Conservation (phyloP, 495 filamentous ascomycete species). For the Saxophila tyrrhenica region DNA sequence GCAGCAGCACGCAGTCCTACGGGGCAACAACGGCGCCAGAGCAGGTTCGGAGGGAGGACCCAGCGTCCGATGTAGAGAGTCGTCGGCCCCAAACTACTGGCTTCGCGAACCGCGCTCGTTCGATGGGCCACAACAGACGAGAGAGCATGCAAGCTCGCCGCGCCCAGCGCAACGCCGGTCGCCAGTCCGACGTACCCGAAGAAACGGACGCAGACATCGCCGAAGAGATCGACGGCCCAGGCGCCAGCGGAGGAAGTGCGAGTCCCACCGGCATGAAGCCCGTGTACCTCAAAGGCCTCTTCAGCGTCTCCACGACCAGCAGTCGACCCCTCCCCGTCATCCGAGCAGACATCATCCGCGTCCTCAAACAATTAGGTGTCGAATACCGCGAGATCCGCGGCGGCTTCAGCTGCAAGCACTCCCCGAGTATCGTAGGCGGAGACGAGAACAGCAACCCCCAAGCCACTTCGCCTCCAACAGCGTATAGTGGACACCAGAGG, state of each 20-base stretch:
- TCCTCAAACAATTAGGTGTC: conserved; percentile 76
- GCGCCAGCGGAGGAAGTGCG: conserved; percentile 22
- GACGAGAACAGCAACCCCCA: background rate
- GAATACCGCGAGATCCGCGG: conserved; percentile 85
- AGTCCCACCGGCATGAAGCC: conserved; percentile 67
- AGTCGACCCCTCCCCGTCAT: conserved; percentile 79
- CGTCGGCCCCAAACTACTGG: conserved; percentile 25
- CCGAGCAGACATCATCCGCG: conserved; percentile 81
- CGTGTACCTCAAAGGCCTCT: conserved; percentile 92
- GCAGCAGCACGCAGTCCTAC: conserved; percentile 61
- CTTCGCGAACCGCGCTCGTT: conserved; percentile 55
- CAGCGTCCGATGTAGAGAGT: conserved; percentile 39
- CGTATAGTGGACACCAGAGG: conserved; percentile 41
- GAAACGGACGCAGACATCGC: conserved; percentile 60
- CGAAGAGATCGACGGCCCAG: conserved; percentile 28
- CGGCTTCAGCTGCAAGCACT: conserved; percentile 79
- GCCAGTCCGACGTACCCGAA: conserved; percentile 63
- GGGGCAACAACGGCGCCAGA: conserved; percentile 18
- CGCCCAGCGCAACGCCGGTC: conserved; percentile 51
- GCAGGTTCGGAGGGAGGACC: conserved; percentile 22
- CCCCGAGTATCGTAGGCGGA: conserved; percentile 55
- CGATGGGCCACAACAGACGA: conserved; percentile 75
- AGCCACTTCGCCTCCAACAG: background rate
- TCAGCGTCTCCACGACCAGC: conserved; percentile 94
- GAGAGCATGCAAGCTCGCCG: conserved; percentile 84